These are phyloP conservation scores for Fusarium agapanthi DNA, from an alignment of 2,329 filamentous ascomycete genomes.

Conservation along the genomic window DNA sequence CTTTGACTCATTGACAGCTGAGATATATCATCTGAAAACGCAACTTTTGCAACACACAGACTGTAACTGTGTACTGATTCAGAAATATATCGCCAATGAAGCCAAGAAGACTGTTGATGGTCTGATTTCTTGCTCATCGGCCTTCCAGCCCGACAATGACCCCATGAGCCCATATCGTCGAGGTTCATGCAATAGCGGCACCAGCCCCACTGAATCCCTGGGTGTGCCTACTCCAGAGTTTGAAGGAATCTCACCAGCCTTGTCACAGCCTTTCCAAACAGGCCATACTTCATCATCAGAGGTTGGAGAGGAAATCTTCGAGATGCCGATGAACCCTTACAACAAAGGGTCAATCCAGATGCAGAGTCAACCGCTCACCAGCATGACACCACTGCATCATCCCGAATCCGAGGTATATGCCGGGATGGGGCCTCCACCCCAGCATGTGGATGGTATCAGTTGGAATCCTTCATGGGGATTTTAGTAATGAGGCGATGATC, in stretches of 20 bases:
- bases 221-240: constrained; percentile 34
- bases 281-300: constrained; percentile 31
- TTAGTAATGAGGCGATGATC: constrained; percentile 2
- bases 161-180: constrained; percentile 29
- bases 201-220: constrained; percentile 40
- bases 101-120: constrained; percentile 43
- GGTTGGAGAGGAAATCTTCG: constrained; percentile 34
- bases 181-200: constrained; percentile 37
- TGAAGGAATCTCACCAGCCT: constrained; percentile 30
- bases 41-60: constrained; percentile 44
- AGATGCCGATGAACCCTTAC: constrained; percentile 32
- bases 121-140: constrained; percentile 23
- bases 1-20: constrained; percentile 40
- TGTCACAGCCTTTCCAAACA: constrained; percentile 36
- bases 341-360: constrained; percentile 22
- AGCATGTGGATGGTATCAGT: constrained; percentile 11
- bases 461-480: constrained; percentile 37
- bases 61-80: constrained; percentile 45
- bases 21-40: constrained; percentile 45
- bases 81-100: constrained; percentile 45
- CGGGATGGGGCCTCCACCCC: constrained; percentile 15
- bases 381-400: constrained; percentile 4
- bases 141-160: constrained; percentile 21
- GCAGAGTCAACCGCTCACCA: constrained; percentile 14
- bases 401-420: constrained; percentile 22